Conservation (phyloP, 768 basidiomycete genomes). For the Punctularia strigosozonata region DNA sequence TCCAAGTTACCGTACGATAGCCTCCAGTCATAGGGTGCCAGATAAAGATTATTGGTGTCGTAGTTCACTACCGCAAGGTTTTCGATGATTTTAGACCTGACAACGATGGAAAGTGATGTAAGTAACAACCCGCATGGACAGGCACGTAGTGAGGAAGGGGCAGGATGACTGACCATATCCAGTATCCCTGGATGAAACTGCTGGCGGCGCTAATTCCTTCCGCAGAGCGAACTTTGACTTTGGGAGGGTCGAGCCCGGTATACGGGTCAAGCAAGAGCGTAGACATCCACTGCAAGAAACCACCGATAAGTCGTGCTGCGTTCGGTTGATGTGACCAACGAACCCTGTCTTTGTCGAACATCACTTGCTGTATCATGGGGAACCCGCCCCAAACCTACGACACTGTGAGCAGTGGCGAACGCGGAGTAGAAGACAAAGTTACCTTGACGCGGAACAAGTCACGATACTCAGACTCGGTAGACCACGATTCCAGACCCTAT, state of each 20-base stretch:
- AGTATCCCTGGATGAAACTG: conserved; percentile 81
- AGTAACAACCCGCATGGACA: neutral
- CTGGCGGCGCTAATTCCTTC: conserved; percentile 89
- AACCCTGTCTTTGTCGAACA: conserved; percentile 76
- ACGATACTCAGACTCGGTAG: conserved; percentile 74
- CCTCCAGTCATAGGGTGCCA: conserved; percentile 89
- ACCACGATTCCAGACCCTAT: conserved; percentile 88
- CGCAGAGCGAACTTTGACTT: conserved; percentile 79
- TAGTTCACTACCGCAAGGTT: conserved; percentile 91
- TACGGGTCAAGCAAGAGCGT: conserved; percentile 85
- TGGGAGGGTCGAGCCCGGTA: conserved; percentile 83
- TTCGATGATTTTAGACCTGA: conserved; percentile 84
- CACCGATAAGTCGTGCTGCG: too few relatives aligned
- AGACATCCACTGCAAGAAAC: conserved; percentile 87
- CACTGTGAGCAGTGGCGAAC: too few relatives aligned
- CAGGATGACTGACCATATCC: conserved; percentile 63
- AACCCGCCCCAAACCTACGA: conserved; percentile 70
- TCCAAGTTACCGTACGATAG: conserved; percentile 85
- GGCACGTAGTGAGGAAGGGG: neutral
- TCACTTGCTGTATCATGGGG: conserved; percentile 74
- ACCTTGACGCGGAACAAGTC: conserved; percentile 89
- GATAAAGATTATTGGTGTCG: conserved; percentile 78
- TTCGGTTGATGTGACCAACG: too few relatives aligned
- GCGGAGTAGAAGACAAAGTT: too few relatives aligned
- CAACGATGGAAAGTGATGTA: neutral